Base-by-base conservation (phyloP, 169 alveolate species). In the Miamiensis avidus region DNA sequence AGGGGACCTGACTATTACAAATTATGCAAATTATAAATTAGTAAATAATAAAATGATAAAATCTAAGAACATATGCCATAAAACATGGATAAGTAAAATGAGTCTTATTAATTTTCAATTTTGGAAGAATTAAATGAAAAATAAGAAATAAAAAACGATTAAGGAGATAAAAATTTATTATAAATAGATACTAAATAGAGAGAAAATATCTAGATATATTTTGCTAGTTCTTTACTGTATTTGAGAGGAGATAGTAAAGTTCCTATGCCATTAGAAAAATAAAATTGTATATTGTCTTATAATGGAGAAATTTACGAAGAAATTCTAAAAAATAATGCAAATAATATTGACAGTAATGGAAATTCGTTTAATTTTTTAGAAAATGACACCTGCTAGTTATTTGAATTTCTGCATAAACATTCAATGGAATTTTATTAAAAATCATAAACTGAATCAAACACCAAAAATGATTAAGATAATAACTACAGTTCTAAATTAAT, bases 371-470 rank as follows among this genome's bases (percentile, higher is more conserved):
- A 91, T 32, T 49, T 76, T 79, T 75, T 75, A 30, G 34, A 78
- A 76, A 86, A 84, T 65, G 95, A 91, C 83, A 89, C 93, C 0
- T 31, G 34, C 1, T 83, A 88, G 33, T 72, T 91, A 25, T 86
- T 88, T 85, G 69, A 83, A 0, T 31, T 78, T 27, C 29, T 89
- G 0, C 6, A 83, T 29, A 1, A 33, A 33, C 79, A 31, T 30
- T 82, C 79, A 74, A 28, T 28, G 4, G 30, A 29, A 1, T 75
- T 29, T 74, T 64, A 74, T 0, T 4, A 64, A 20, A 30, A 81
- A 74, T 29, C 25, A 16, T 6, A 34, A 15, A 16, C 31, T 73
- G 25, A 72, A 73, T 34, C 29, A 74, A 65, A 65, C 25, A 28
- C 25, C 20, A 15, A n/a, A 6, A 0, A 76, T 1, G 27, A 75